phyloP scores from a whole-genome alignment of 2,329 filamentous ascomycete species.

The Ceratocystis ficicola region DNA sequence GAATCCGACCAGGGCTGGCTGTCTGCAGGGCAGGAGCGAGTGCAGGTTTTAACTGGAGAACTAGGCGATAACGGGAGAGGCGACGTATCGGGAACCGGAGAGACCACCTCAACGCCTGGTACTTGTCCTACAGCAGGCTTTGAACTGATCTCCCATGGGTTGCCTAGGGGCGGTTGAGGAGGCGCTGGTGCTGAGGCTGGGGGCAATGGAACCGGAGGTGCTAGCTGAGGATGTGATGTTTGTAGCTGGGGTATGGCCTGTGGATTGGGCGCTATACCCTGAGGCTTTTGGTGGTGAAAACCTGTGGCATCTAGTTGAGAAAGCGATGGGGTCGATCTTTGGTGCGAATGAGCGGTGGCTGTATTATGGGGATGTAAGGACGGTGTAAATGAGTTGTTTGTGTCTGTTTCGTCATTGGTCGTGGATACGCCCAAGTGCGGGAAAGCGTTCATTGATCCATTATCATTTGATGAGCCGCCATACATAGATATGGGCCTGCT shows the following conservation, averaged over 20 bases:
- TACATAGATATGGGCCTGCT: conserved; percentile 11
- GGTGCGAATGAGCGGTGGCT: background rate
- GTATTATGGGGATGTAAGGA: background rate
- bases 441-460: conserved; percentile 3
- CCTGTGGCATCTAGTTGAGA: background rate
- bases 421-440: background rate
- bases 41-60: background rate
- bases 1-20: background rate
- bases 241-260: background rate
- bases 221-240: background rate
- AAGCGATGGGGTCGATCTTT: conserved; percentile 2
- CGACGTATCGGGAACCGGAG: background rate
- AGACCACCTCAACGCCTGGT: background rate
- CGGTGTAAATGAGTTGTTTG: background rate
- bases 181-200: conserved; percentile 18
- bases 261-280: background rate
- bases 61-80: background rate
- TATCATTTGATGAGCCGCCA: conserved; percentile 13
- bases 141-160: conserved; percentile 34
- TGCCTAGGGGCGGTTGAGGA: conserved; percentile 31
- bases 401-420: background rate
- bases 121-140: conserved; percentile 24
- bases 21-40: background rate
- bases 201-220: background rate
- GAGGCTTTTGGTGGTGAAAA: conserved; percentile 14